Conservation (phyloP, 345 rosid genomes). For the Salix arbutifolia region DNA sequence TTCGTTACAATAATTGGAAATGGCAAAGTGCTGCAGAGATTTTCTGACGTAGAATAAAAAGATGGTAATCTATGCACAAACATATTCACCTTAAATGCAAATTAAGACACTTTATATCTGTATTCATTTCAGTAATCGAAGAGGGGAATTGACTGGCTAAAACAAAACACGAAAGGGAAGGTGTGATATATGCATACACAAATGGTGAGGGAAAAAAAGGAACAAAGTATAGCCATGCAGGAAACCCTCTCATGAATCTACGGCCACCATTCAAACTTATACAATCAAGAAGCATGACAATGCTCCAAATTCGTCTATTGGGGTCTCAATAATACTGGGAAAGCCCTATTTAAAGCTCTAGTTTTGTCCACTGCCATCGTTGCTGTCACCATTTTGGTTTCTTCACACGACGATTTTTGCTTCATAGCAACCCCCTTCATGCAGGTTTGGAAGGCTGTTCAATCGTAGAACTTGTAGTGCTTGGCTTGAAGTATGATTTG, state of each 20-base stretch:
- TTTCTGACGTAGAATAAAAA: too few relatives aligned
- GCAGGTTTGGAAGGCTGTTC: not conserved
- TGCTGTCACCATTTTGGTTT: not conserved
- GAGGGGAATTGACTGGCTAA: not conserved
- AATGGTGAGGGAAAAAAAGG: not conserved
- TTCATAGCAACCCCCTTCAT: not conserved
- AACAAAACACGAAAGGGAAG: not conserved
- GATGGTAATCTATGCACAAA: not conserved
- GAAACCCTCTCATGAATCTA: not conserved
- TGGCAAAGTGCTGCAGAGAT: too few relatives aligned
- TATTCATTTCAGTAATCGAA: not conserved
- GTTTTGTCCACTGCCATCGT: not conserved
- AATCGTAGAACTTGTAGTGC: conserved; percentile 20
- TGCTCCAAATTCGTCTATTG: not conserved
- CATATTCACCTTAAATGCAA: not conserved
- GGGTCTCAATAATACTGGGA: too few relatives aligned
- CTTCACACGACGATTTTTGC: not conserved
- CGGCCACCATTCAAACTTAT: not conserved
- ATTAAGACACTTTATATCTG: not conserved
- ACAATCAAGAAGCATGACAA: not conserved
- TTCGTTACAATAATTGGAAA: too few relatives aligned
- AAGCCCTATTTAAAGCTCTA: too few relatives aligned
- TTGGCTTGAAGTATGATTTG: conserved; percentile 23
- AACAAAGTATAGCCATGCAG: not conserved
- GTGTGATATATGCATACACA: not conserved